phyloP scores from a whole-genome alignment of 2,329 filamentous ascomycete genomes.

The Sporothrix mexicana region DNA sequence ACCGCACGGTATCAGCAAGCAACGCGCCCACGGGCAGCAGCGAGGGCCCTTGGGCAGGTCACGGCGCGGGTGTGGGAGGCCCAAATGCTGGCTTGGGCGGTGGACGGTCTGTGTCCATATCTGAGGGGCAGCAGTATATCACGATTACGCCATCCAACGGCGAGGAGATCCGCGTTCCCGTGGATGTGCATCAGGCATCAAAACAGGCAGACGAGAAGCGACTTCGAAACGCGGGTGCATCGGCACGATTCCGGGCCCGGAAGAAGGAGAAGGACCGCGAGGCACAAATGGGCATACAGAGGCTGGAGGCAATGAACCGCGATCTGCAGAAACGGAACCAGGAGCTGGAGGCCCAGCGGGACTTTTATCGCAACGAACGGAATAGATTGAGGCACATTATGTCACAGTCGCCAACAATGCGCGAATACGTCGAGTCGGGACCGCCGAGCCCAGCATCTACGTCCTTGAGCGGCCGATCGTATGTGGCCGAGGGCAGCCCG shows the following conservation, averaged over 20 bases:
- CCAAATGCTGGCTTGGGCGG: not conserved
- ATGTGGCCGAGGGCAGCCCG: slow-evolving; percentile 48
- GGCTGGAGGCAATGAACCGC: slow-evolving; percentile 70
- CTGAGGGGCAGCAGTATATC: slow-evolving; percentile 43
- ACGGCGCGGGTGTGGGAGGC: not conserved
- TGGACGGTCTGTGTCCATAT: slow-evolving; percentile 36
- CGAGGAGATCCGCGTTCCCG: slow-evolving; percentile 63
- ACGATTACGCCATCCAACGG: slow-evolving; percentile 48
- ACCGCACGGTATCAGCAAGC: slow-evolving; percentile 14
- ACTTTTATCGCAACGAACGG: slow-evolving; percentile 75
- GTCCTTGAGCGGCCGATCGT: slow-evolving; percentile 44
- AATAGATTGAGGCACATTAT: slow-evolving; percentile 74
- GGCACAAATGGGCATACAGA: slow-evolving; percentile 70
- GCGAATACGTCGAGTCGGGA: slow-evolving; percentile 57
- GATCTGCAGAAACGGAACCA: slow-evolving; percentile 64
- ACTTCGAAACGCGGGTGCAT: slow-evolving; percentile 83
- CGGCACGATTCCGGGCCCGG: slow-evolving; percentile 78
- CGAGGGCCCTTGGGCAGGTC: not conserved
- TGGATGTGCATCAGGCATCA: slow-evolving; percentile 82
- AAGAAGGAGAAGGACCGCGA: slow-evolving; percentile 83
- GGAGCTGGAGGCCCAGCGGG: slow-evolving; percentile 65
- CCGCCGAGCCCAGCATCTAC: slow-evolving; percentile 57
- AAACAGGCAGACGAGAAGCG: slow-evolving; percentile 84
- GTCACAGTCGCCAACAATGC: slow-evolving; percentile 62
- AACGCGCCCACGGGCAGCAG: not conserved